phyloP scores from a whole-genome alignment of 2,329 filamentous ascomycete genomes.

The Pseudogymnoascus sp. region DNA sequence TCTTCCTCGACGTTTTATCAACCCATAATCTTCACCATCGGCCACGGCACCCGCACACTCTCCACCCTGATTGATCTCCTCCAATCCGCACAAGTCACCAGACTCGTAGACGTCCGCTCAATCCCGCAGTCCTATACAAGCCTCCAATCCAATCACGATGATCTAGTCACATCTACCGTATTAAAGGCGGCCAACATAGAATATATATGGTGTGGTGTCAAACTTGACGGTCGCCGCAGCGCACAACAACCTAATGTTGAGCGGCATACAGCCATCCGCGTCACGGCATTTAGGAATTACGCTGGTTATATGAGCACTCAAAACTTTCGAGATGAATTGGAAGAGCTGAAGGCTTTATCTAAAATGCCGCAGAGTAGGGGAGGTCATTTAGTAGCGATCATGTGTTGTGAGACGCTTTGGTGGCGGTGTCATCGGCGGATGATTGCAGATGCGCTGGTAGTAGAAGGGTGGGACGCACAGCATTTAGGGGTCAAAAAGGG shows the following conservation, averaged over 20 bases:
- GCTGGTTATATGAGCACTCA: slow-evolving; percentile 12
- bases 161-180: slow-evolving; percentile 7
- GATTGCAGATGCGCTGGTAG: slow-evolving; percentile 12
- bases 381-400: slow-evolving; percentile 8
- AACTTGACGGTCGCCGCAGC: slow-evolving; percentile 9
- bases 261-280: slow-evolving; percentile 11
- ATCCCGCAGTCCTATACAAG: slow-evolving; percentile 12
- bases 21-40: slow-evolving; percentile 13
- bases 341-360: slow-evolving; percentile 1
- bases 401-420: slow-evolving; percentile 15
- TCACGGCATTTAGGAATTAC: slow-evolving; percentile 13
- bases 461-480: slow-evolving; percentile 10
- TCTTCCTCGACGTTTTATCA: neutral
- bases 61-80: slow-evolving; percentile 11
- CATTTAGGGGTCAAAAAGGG: slow-evolving; percentile 11
- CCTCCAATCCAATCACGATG: slow-evolving; percentile 13
- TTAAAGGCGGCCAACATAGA: slow-evolving; percentile 8
- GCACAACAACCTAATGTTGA: slow-evolving; percentile 11
- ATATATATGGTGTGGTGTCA: slow-evolving; percentile 7
- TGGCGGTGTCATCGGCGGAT: slow-evolving; percentile 15
- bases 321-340: slow-evolving; percentile 10
- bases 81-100: slow-evolving; percentile 12
- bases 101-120: slow-evolving; percentile 12
- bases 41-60: slow-evolving; percentile 12
- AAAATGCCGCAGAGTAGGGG: neutral